Evolutionary conservation across 106 monocot genomes (phyloP).

Genomic region (Amphibolis antarctica): DNA sequence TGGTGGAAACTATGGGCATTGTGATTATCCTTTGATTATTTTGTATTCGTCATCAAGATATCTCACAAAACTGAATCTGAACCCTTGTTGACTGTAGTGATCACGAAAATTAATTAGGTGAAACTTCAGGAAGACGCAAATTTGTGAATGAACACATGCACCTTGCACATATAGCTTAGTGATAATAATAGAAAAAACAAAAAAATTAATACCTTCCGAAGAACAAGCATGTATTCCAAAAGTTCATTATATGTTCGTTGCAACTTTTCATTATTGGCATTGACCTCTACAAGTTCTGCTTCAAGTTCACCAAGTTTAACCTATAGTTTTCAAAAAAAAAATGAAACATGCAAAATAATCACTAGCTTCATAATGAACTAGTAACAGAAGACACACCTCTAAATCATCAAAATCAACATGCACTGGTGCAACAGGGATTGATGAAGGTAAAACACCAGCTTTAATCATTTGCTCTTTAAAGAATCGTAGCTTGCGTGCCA

Average conservation of each 20-base stretch:
- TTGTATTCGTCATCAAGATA: too few relatives aligned
- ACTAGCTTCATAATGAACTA: neutral
- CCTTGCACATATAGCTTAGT: too few relatives aligned
- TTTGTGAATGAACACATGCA: too few relatives aligned
- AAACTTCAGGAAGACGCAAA: too few relatives aligned
- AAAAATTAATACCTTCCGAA: slow-evolving; percentile 46
- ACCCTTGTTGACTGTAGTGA: neutral
- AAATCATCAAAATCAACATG: slow-evolving; percentile 70
- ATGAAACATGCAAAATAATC: neutral
- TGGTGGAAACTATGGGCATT: too few relatives aligned
- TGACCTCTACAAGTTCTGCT: slow-evolving; percentile 80
- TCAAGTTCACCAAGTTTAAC: slow-evolving; percentile 83
- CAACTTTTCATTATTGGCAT: slow-evolving; percentile 81
- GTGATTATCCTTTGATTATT: too few relatives aligned
- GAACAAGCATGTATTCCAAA: slow-evolving; percentile 77
- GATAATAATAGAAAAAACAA: neutral
- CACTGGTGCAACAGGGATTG: slow-evolving; percentile 23
- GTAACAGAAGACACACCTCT: slow-evolving; percentile 35
- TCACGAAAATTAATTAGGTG: neutral
- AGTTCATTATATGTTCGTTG: slow-evolving; percentile 84
- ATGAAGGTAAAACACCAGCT: slow-evolving; percentile 58
- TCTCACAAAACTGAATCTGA: neutral
- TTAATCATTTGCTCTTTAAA: slow-evolving; percentile 86
- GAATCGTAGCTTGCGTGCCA: slow-evolving; percentile 86
- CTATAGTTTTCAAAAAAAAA: slow-evolving; percentile 22